These are phyloP conservation scores for Begonia masoniana DNA, from an alignment of 306 rosid genomes.

Conservation along the genomic window DNA sequence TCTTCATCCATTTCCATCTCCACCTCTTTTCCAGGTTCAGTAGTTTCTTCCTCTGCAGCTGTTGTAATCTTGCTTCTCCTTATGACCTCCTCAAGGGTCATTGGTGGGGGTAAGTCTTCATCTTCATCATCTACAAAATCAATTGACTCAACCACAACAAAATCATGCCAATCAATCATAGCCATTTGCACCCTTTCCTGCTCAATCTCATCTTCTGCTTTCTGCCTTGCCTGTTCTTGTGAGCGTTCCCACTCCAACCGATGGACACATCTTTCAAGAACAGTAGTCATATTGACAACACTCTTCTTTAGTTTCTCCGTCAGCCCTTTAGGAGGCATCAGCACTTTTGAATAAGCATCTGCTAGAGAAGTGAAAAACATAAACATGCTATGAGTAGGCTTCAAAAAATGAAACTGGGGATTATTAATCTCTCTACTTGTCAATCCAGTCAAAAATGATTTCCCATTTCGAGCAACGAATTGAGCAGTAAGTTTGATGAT, in stretches of 20 bases:
- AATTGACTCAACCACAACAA: constrained; percentile 88
- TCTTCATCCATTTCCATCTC: constrained; percentile 99
- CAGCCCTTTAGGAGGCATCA: constrained; percentile 86
- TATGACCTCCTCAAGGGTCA: constrained; percentile 89
- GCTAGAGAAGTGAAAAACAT: constrained; percentile 90
- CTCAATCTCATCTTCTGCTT: constrained; percentile 88
- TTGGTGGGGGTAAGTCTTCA: constrained; percentile 83
- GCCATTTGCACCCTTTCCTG: constrained; percentile 92
- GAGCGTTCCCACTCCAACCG: constrained; percentile 94
- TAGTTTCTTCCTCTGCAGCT: constrained; percentile 47
- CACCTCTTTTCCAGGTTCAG: constrained; percentile 78
- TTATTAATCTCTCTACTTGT: constrained; percentile 85
- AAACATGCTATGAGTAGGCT: constrained; percentile 94
- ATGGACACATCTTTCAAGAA: constrained; percentile 79
- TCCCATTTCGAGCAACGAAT: constrained; percentile 93
- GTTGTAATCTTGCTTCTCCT: constrained; percentile 73
- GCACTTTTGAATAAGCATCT: constrained; percentile 81
- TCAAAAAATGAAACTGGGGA: constrained; percentile 86
- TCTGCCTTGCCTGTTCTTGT: constrained; percentile 92
- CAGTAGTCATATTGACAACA: constrained; percentile 74
- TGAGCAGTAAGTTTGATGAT: constrained; percentile 94
- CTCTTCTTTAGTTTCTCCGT: constrained; percentile 69
- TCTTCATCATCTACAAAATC: constrained; percentile 97
- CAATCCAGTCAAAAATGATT: constrained; percentile 79
- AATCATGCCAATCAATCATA: constrained; percentile 99